phyloP scores from a whole-genome alignment of 345 rosid species.

The Abelmoschus esculentus region DNA sequence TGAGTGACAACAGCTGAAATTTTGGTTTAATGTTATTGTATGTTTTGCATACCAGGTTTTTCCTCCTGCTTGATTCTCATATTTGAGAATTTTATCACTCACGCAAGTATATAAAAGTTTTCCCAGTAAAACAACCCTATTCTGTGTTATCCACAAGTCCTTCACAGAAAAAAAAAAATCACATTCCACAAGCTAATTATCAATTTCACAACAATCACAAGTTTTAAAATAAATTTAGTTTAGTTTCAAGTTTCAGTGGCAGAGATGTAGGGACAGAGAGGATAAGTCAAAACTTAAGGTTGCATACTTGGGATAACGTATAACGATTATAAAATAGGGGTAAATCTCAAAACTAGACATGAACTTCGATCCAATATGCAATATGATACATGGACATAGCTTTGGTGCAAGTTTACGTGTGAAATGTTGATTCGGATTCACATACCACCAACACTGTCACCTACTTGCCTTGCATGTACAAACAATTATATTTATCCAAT shows the following conservation, averaged over 20 bases:
- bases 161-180: neutral
- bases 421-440: too few species aligned
- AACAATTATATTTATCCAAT: too few species aligned
- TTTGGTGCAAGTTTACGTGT: too few species aligned
- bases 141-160: constrained; percentile 1
- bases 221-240: constrained; percentile 9
- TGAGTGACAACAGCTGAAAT: neutral
- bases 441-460: too few species aligned
- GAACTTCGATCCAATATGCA: too few species aligned
- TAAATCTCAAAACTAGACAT: neutral
- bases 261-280: neutral
- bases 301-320: neutral
- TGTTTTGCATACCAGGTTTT: neutral
- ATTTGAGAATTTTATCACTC: neutral
- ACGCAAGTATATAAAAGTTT: neutral
- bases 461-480: too few species aligned
- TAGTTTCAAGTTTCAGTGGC: neutral
- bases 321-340: neutral
- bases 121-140: constrained; percentile 7
- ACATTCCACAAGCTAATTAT: constrained; percentile 1
- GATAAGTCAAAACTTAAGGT: neutral
- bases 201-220: neutral
- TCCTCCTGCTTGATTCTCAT: neutral
- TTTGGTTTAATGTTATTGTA: neutral
- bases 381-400: too few species aligned